Conservation (phyloP, 2,329 filamentous ascomycete species). For the Trichoderma sp. region DNA sequence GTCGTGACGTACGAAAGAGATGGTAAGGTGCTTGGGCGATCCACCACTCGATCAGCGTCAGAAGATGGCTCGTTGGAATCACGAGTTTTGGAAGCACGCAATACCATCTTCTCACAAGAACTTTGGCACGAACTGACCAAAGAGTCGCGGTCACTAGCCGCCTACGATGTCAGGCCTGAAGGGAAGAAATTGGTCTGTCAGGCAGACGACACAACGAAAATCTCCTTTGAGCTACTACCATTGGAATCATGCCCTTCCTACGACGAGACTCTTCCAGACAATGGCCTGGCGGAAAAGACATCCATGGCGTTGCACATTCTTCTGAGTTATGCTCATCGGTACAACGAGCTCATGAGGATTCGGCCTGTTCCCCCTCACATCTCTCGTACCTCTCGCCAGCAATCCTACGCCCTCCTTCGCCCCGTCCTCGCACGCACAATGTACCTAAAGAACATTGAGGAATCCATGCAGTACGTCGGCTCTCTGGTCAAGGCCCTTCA, state of each 20-base stretch:
- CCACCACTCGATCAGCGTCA: conserved; percentile 51
- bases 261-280: conserved; percentile 41
- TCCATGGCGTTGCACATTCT: conserved; percentile 72
- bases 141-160: conserved; percentile 73
- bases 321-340: conserved; percentile 75
- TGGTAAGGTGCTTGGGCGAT: conserved; percentile 60
- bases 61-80: conserved; percentile 60
- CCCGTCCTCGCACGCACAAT: conserved; percentile 53
- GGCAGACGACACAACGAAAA: conserved; percentile 50
- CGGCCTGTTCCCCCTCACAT: conserved; percentile 50
- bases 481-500: conserved; percentile 47
- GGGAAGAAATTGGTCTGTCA: conserved; percentile 59
- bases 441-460: conserved; percentile 44
- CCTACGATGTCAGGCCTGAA: conserved; percentile 67
- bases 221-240: conserved; percentile 69
- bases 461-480: conserved; percentile 46
- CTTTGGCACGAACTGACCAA: conserved; percentile 86
- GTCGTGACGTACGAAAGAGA: conserved; percentile 66
- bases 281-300: conserved; percentile 63
- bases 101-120: conserved; percentile 81
- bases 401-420: conserved; percentile 52
- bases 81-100: conserved; percentile 71
- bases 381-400: conserved; percentile 40
- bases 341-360: conserved; percentile 69
- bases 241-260: conserved; percentile 45